Percentiles rank a stretch among this genome's conserved stretches.
Conservation (phyloP, 192 early-diverging fungal species). For the Umbelopsis ramanniana region DNA sequence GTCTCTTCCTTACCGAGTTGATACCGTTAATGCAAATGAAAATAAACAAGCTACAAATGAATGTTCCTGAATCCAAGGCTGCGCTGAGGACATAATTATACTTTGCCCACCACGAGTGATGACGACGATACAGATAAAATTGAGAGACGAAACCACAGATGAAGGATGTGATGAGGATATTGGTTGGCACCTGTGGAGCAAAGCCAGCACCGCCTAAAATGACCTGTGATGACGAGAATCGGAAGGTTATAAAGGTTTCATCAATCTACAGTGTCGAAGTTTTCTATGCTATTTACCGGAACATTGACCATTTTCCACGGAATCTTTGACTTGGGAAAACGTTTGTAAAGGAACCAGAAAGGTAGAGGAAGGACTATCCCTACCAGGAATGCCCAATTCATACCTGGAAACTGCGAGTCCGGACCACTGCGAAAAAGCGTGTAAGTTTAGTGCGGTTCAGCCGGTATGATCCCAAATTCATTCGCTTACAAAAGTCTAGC, state of each 20-base stretch:
- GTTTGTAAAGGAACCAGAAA: constrained; percentile 53
- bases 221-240: constrained; percentile 9
- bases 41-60: constrained; percentile 12
- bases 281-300: constrained; percentile 28
- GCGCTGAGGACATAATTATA: constrained; percentile 59
- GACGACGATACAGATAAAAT: constrained; percentile 41
- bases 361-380: constrained; percentile 55
- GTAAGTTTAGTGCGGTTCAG: background rate
- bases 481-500: background rate
- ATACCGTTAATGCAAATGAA: constrained; percentile 11
- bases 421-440: constrained; percentile 27
- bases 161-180: constrained; percentile 49
- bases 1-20: constrained; percentile 4
- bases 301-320: constrained; percentile 50
- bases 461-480: background rate
- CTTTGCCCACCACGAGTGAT: constrained; percentile 51
- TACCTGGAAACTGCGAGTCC: constrained; percentile 43
- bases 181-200: constrained; percentile 47
- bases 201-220: constrained; percentile 39
- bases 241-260: background rate
- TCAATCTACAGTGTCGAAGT: background rate
- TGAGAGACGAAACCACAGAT: constrained; percentile 50
- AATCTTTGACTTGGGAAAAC: constrained; percentile 42
- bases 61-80: constrained; percentile 60
- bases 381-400: constrained; percentile 54